These are phyloP conservation scores for Zasmidium cellare DNA, from an alignment of 2,329 filamentous ascomycete genomes.

Conservation along the genomic window DNA sequence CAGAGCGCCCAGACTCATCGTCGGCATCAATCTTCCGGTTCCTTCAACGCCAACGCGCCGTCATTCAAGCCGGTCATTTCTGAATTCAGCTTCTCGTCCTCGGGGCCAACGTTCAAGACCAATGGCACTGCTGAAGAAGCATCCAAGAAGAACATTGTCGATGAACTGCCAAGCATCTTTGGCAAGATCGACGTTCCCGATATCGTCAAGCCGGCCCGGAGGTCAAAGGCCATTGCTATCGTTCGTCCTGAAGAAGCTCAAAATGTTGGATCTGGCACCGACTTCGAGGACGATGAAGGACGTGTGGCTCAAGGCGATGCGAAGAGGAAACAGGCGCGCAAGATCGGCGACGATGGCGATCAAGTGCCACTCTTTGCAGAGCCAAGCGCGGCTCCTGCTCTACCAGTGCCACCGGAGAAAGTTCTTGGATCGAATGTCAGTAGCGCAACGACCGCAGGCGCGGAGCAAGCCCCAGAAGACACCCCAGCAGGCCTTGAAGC, in stretches of 20 bases:
- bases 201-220: conserved; percentile 65
- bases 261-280: conserved; percentile 28
- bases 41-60: conserved; percentile 62
- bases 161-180: conserved; percentile 35
- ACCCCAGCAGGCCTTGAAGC: conserved; percentile 16
- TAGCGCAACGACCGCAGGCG: conserved; percentile 15
- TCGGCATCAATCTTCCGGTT: conserved; percentile 31
- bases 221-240: conserved; percentile 82
- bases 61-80: conserved; percentile 38
- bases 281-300: conserved; percentile 60
- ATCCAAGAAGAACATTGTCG: conserved; percentile 29
- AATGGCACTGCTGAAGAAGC: conserved; percentile 5
- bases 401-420: conserved; percentile 25
- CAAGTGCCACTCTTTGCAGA: conserved; percentile 73
- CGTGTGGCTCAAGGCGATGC: conserved; percentile 64
- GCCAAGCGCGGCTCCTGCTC: conserved; percentile 36
- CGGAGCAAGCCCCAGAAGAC: conserved; percentile 9
- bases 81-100: conserved; percentile 39
- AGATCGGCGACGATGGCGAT: conserved; percentile 66
- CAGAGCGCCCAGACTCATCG: conserved; percentile 18
- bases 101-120: conserved; percentile 30
- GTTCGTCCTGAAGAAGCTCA: conserved; percentile 48
- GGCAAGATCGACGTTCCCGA: conserved; percentile 61
- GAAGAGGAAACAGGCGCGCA: conserved; percentile 73
- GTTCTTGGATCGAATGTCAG: conserved; percentile 25